Evolutionary conservation across 2,329 filamentous ascomycete genomes (phyloP), one percentile per base, ranked within the genome.

Genomic region (Talaromyces piceae): DNA sequence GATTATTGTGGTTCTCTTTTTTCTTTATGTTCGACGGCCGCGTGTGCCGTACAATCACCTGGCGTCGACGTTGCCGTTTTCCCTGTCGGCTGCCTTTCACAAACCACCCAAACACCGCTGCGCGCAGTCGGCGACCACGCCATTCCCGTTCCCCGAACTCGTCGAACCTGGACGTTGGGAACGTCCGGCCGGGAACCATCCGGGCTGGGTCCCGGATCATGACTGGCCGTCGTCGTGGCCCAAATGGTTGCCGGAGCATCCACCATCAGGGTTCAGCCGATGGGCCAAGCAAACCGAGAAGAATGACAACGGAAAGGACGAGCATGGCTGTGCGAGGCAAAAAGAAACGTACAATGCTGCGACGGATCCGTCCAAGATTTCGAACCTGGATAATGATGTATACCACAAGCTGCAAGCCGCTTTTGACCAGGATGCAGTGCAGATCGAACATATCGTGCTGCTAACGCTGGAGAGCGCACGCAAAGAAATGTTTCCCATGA

Each of bases 401-500:
- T 56, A 70, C 11, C 55, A 60, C 12, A 56, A 62, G 2, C 51
- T 72, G 28, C 50, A 62, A 31, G 53, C 63, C 13, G 61, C 62
- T 0, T 57, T 69, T 20, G 54, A 64, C 23, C 47, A 61, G 7
- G 54, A 61, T 25, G 57, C 63, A 0, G 59, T 69, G n/a, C 47
- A 58, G 1, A 70, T 72, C 28, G 67, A 71, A 25, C 65, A 72
- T 57, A 61, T 71, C 1, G 59, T 71, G 6, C 25, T 72, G 9
- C 46, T 72, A 25, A 69, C 65, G 4, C 56, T 72, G n/a, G 69
- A 72, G 56, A 69, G 66, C 48, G 67, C 67, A 5, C 61, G 69
- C 31, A 72, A 71, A 46, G 68, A 72, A 37, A 58, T 70, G 31
- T 71, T 72, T 52, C 69, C 69, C 1, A 58, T 69, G 48, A 64